Conservation (phyloP, 1,139 yeast species). For the Nakaseomyces glabratus region DNA sequence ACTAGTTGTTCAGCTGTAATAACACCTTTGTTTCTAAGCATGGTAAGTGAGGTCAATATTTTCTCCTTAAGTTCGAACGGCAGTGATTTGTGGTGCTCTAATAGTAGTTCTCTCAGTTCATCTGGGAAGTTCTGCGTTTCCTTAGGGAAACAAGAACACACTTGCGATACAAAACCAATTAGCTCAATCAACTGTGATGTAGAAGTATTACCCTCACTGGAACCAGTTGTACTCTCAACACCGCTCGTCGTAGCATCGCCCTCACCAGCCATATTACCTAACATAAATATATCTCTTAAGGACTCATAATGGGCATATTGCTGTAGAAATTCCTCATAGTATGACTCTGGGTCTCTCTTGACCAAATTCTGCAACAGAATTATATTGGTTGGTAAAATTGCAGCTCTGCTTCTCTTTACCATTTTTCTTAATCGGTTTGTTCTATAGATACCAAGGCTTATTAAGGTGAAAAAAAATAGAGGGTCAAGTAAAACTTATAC, state of each 20-base stretch:
- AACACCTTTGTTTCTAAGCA: constrained; percentile 83
- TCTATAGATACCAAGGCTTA: no score
- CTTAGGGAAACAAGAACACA: constrained; percentile 79
- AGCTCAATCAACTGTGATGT: constrained; percentile 72
- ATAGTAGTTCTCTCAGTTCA: constrained; percentile 60
- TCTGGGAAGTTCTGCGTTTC: constrained; percentile 80
- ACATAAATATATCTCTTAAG: constrained; percentile 70
- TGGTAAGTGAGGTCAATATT: constrained; percentile 77
- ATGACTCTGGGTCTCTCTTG: constrained; percentile 87
- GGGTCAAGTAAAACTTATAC: no score
- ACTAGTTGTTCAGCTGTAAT: constrained; percentile 72
- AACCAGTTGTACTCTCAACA: constrained; percentile 20
- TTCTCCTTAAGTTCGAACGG: constrained; percentile 85
- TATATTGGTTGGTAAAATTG: constrained; percentile 82
- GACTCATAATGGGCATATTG: constrained; percentile 92
- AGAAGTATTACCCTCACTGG: constrained; percentile 30
- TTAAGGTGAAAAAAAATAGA: no score
- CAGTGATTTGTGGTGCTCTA: constrained; percentile 69
- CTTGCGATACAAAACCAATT: constrained; percentile 86
- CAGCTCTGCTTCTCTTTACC: constrained; percentile 88
- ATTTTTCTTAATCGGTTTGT: no score
- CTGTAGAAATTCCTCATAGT: constrained; percentile 84
- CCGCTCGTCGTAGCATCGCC: constrained; percentile 7
- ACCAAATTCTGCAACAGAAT: constrained; percentile 86
- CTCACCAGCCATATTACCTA: constrained; percentile 26